These are phyloP conservation scores for Phytophthora idaei DNA, from an alignment of 352 stramenopile genomes.

Conservation along the genomic window DNA sequence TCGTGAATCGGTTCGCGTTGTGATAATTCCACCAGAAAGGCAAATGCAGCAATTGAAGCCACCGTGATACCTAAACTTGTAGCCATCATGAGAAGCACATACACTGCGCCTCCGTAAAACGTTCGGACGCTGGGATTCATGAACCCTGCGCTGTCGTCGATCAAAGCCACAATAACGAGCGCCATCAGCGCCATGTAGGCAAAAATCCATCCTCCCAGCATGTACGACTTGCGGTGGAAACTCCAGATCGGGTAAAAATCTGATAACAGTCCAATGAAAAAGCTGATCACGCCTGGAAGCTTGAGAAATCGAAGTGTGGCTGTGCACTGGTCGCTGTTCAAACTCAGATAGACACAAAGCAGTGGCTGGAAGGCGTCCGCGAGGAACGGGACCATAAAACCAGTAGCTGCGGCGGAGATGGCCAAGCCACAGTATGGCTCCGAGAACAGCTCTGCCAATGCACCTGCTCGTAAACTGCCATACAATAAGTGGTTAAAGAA, in stretches of 20 bases:
- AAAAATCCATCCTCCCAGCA: slow-evolving; percentile 73
- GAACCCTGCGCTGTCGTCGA: slow-evolving; percentile 51
- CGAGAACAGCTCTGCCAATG: slow-evolving; percentile 63
- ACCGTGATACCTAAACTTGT: slow-evolving; percentile 67
- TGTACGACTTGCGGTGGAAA: slow-evolving; percentile 82
- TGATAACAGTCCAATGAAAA: slow-evolving; percentile 79
- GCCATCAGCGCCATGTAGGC: slow-evolving; percentile 76
- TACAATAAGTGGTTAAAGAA: slow-evolving; percentile 84
- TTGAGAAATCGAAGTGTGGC: slow-evolving; percentile 61
- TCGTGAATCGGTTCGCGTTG: slow-evolving; percentile 80
- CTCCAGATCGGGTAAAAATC: slow-evolving; percentile 81
- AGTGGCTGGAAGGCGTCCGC: slow-evolving; percentile 67
- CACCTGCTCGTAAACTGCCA: slow-evolving; percentile 61
- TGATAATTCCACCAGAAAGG: slow-evolving; percentile 79
- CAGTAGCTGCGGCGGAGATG: slow-evolving; percentile 56
- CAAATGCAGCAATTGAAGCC: slow-evolving; percentile 60
- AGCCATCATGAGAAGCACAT: slow-evolving; percentile 75
- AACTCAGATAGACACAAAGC: slow-evolving; percentile 59
- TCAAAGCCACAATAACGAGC: slow-evolving; percentile 62
- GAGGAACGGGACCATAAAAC: slow-evolving; percentile 76
- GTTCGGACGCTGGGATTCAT: slow-evolving; percentile 49
- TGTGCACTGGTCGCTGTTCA: slow-evolving; percentile 51
- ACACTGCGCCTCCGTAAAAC: slow-evolving; percentile 67
- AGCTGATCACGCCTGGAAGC: slow-evolving; percentile 62
- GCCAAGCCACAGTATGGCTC: slow-evolving; percentile 65